phyloP scores from a whole-genome alignment of 768 basidiomycete species.

The Auricularia auricula-judae region DNA sequence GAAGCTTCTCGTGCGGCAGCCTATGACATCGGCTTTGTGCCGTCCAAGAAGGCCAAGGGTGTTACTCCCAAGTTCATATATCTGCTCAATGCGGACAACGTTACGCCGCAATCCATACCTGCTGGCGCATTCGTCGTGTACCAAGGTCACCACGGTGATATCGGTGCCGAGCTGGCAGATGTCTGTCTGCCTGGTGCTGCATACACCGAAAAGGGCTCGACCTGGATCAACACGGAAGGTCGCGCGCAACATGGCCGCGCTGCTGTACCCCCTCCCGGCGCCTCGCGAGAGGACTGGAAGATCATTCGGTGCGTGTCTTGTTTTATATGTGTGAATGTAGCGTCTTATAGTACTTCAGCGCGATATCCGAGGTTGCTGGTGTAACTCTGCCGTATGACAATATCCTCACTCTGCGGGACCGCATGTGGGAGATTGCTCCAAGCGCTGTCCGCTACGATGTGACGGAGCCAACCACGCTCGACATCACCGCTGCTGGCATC shows the following conservation, averaged over 20 bases:
- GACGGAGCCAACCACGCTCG: constrained; percentile 63
- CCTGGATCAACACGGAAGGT: constrained; percentile 98
- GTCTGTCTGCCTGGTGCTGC: constrained; percentile 88
- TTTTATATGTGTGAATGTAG: not conserved
- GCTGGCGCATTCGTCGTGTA: constrained; percentile 93
- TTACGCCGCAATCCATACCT: constrained; percentile 82
- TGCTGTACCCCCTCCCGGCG: constrained; percentile 91
- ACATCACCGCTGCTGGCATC: constrained; percentile 62
- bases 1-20: constrained; percentile 86
- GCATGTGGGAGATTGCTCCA: constrained; percentile 96
- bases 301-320: constrained; percentile 59
- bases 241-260: constrained; percentile 81
- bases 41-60: constrained; percentile 63
- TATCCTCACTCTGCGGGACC: constrained; percentile 68
- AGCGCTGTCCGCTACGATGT: constrained; percentile 77
- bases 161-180: constrained; percentile 95
- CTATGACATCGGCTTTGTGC: constrained; percentile 89
- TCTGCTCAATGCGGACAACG: constrained; percentile 91
- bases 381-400: constrained; percentile 82
- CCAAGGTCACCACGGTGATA: constrained; percentile 96
- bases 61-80: constrained; percentile 90
- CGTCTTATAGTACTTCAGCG: constrained; percentile 33
- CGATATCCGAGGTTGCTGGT: constrained; percentile 81
- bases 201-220: constrained; percentile 84
- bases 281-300: constrained; percentile 95